These are phyloP conservation scores for Umbelopsis sp. DNA, from an alignment of 192 early-diverging fungal species.

Conservation along the genomic window DNA sequence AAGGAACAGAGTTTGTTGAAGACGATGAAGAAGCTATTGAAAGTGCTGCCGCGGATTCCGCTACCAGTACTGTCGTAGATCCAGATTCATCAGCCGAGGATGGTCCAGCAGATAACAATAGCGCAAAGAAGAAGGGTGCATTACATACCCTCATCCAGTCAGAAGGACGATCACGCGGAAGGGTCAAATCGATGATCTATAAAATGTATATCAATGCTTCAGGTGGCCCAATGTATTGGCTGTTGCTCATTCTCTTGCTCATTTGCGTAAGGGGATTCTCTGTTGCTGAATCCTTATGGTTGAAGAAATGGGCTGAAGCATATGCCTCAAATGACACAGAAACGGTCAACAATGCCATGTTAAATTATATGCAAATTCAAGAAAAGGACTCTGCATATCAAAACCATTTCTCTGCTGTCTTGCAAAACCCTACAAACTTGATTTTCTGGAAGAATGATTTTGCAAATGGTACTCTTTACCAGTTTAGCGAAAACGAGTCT, in stretches of 20 bases:
- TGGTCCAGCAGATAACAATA: background rate
- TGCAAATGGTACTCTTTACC: background rate
- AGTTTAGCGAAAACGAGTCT: slow-evolving; percentile 27
- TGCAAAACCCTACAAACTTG: background rate
- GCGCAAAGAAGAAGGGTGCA: slow-evolving; percentile 20
- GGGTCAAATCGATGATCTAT: slow-evolving; percentile 76
- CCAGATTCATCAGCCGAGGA: slow-evolving; percentile 2
- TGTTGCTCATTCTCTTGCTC: slow-evolving; percentile 44
- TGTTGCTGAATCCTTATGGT: slow-evolving; percentile 56
- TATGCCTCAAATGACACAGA: slow-evolving; percentile 12
- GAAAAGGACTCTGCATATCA: background rate
- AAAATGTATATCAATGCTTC: slow-evolving; percentile 69
- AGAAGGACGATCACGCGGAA: slow-evolving; percentile 80
- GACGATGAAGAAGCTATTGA: slow-evolving; percentile 13
- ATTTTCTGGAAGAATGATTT: background rate
- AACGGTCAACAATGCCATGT: background rate
- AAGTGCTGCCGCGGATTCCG: background rate
- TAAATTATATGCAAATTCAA: background rate
- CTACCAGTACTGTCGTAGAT: background rate
- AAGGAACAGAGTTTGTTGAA: slow-evolving; percentile 9
- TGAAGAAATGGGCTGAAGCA: slow-evolving; percentile 51
- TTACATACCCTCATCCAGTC: slow-evolving; percentile 67
- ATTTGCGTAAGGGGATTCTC: slow-evolving; percentile 41
- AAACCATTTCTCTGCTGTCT: background rate
- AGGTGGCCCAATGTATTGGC: slow-evolving; percentile 62